Evolutionary conservation across 495 filamentous ascomycete species (phyloP).

Genomic region (Letharia lupina): DNA sequence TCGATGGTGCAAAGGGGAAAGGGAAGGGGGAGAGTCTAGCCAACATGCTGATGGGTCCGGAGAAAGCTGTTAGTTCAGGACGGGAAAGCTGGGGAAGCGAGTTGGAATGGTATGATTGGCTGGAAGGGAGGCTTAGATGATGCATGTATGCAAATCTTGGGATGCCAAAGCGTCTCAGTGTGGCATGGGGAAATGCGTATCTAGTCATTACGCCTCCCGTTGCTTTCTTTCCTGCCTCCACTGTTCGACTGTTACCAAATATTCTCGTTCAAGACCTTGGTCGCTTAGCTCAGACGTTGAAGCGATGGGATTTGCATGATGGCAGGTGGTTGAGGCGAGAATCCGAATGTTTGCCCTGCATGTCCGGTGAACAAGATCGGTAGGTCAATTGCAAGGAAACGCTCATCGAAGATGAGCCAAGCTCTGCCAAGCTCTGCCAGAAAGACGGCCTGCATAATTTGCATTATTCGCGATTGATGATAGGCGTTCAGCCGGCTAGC

Average conservation of each 20-base stretch:
- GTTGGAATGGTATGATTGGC: not conserved
- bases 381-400: not conserved
- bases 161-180: slow-evolving; percentile 7
- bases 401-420: not conserved
- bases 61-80: slow-evolving; percentile 4
- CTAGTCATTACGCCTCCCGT: not conserved
- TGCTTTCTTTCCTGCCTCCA: not conserved
- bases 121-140: slow-evolving; percentile 1
- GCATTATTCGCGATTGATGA: not conserved
- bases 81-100: slow-evolving; percentile 14
- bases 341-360: not conserved
- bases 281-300: no score
- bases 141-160: slow-evolving; percentile 9
- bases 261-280: no score
- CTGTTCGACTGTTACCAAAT: no score
- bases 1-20: not conserved
- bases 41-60: slow-evolving; percentile 2
- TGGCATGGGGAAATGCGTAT: not conserved
- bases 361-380: not conserved
- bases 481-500: slow-evolving; percentile 11
- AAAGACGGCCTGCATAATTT: not conserved
- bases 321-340: not conserved
- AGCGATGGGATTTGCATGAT: not conserved
- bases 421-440: not conserved
- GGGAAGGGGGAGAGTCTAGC: not conserved